These are phyloP conservation scores for Mytilinidion resinicola DNA, from an alignment of 495 filamentous ascomycete genomes.

Conservation along the genomic window DNA sequence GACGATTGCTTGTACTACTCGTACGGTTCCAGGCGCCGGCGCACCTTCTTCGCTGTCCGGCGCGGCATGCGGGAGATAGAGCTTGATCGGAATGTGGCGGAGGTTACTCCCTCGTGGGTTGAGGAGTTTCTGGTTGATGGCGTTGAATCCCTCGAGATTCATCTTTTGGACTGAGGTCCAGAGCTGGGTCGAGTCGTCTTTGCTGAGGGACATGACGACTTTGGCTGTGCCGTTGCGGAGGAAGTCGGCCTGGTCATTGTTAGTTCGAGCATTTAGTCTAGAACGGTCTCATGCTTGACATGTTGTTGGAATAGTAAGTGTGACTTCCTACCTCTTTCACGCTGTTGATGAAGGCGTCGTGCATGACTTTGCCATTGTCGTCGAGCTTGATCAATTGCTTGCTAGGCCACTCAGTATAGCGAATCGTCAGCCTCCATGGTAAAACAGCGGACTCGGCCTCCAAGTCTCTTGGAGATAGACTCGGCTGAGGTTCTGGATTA, in stretches of 20 bases:
- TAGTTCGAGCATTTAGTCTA: neutral
- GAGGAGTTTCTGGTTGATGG: conserved; percentile 71
- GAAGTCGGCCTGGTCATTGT: conserved; percentile 64
- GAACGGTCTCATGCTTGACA: neutral
- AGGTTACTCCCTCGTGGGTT: conserved; percentile 64
- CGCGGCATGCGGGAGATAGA: conserved; percentile 73
- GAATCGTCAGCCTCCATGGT: conserved; percentile 68
- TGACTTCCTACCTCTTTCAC: conserved; percentile 67
- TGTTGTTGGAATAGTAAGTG: neutral
- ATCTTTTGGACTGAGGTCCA: conserved; percentile 82
- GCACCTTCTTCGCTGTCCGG: conserved; percentile 32
- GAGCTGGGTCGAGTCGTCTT: conserved; percentile 76
- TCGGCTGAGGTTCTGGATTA: conserved; percentile 10
- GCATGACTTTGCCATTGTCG: conserved; percentile 51
- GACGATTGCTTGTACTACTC: conserved; percentile 38
- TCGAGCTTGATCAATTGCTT: conserved; percentile 63
- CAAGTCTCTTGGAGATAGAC: neutral
- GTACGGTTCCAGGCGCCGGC: conserved; percentile 45
- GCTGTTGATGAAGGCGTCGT: conserved; percentile 87
- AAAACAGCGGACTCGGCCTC: conserved; percentile 31
- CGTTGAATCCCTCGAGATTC: conserved; percentile 63
- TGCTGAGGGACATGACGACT: conserved; percentile 85
- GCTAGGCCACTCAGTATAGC: conserved; percentile 69
- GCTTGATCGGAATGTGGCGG: conserved; percentile 72
- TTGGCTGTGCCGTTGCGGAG: conserved; percentile 85